A percentile compares a stretch with the other conserved stretches of the same genome.
These are phyloP conservation scores for Myxozyma mucilagina DNA, from an alignment of 805 yeast genomes.

Conservation along the genomic window DNA sequence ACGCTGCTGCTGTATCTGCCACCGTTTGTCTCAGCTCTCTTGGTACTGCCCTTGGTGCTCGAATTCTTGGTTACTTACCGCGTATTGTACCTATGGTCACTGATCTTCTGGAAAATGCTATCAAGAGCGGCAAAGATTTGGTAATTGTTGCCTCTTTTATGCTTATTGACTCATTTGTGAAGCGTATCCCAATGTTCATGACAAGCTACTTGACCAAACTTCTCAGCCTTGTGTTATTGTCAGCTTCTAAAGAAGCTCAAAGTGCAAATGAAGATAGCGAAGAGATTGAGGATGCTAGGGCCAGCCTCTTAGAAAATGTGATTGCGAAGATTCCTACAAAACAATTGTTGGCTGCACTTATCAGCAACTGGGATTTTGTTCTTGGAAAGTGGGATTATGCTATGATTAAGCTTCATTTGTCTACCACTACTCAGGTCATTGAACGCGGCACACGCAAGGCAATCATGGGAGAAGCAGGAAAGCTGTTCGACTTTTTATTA, in stretches of 20 bases:
- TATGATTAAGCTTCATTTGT: conserved; percentile 67
- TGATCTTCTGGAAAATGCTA: conserved; percentile 53
- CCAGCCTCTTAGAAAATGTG: conserved; percentile 52
- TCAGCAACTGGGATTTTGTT: conserved; percentile 60
- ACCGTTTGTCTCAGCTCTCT: conserved; percentile 63
- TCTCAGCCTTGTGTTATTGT: conserved; percentile 50
- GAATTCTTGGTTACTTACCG: conserved; percentile 80
- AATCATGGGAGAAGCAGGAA: conserved; percentile 21
- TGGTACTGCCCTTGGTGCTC: conserved; percentile 77
- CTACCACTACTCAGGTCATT: conserved; percentile 12
- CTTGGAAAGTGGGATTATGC: conserved; percentile 36
- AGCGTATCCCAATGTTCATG: conserved; percentile 83
- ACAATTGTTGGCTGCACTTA: conserved; percentile 60
- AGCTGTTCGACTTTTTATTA: conserved; percentile 20
- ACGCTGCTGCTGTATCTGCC: conserved; percentile 72
- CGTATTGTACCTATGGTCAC: conserved; percentile 77
- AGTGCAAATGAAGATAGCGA: conserved; percentile 12
- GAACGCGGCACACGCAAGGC: conserved; percentile 24
- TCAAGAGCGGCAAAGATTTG: conserved; percentile 42
- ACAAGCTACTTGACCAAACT: conserved; percentile 65
- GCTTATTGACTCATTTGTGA: conserved; percentile 70
- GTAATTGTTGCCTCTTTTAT: conserved; percentile 72
- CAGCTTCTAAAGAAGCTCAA: conserved; percentile 10
- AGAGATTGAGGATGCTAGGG: conserved; percentile 49
- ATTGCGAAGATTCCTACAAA: conserved; percentile 67